These are phyloP conservation scores for Rhinocladiella similis DNA, from an alignment of 2,329 filamentous ascomycete genomes.

Conservation along the genomic window DNA sequence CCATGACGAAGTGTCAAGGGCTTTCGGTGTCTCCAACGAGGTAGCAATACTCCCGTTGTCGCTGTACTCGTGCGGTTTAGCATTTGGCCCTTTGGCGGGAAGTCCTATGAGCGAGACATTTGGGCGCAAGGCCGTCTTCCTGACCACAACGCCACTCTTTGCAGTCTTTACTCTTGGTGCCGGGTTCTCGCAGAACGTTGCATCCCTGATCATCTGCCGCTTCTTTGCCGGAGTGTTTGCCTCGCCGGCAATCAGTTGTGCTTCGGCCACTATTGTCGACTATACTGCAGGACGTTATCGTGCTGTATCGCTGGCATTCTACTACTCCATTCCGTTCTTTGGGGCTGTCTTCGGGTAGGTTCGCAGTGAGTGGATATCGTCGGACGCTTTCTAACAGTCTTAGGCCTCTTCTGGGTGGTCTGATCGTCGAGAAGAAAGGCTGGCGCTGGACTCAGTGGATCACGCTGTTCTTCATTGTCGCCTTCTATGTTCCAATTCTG, in stretches of 20 bases:
- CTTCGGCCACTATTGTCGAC: slow-evolving; percentile 32
- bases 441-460: slow-evolving; percentile 39
- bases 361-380: background rate
- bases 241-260: slow-evolving; percentile 29
- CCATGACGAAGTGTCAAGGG: slow-evolving; percentile 57
- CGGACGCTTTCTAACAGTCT: background rate
- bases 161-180: slow-evolving; percentile 35
- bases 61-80: slow-evolving; percentile 39
- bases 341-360: slow-evolving; percentile 27
- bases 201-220: slow-evolving; percentile 28
- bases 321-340: slow-evolving; percentile 28
- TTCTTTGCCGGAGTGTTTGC: slow-evolving; percentile 32
- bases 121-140: slow-evolving; percentile 38
- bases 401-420: slow-evolving; percentile 51
- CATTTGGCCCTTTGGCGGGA: slow-evolving; percentile 37
- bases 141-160: slow-evolving; percentile 37
- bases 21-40: slow-evolving; percentile 27
- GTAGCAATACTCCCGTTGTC: slow-evolving; percentile 37
- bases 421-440: slow-evolving; percentile 58
- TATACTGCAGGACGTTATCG: slow-evolving; percentile 25
- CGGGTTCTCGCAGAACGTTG: slow-evolving; percentile 23
- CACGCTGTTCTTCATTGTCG: slow-evolving; percentile 33
- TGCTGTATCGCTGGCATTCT: slow-evolving; percentile 24
- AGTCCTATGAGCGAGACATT: slow-evolving; percentile 39
- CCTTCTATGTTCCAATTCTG: slow-evolving; percentile 33